Conservation (phyloP, 306 rosid genomes). For the Glycine tomentella region DNA sequence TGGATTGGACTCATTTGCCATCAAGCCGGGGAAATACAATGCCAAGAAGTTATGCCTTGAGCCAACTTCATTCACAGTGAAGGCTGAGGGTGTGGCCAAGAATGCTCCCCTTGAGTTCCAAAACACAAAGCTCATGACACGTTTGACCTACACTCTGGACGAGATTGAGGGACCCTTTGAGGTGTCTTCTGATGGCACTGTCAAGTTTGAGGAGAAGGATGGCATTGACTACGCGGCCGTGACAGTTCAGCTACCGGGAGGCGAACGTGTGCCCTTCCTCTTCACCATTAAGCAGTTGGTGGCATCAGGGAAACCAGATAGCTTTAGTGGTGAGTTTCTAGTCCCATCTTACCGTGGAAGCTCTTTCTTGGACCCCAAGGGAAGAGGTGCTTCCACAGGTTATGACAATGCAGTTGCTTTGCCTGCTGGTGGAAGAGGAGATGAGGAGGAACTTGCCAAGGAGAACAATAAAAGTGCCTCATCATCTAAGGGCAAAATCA, state of each 20-base stretch:
- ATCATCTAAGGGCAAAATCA: slow-evolving; percentile 84
- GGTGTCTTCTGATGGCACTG: slow-evolving; percentile 69
- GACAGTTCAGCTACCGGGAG: slow-evolving; percentile 86
- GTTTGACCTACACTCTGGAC: slow-evolving; percentile 91
- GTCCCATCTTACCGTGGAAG: slow-evolving; percentile 94
- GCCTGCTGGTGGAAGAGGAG: slow-evolving; percentile 98
- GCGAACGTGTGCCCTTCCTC: slow-evolving; percentile 97
- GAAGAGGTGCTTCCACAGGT: slow-evolving; percentile 92
- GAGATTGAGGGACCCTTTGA: slow-evolving; percentile 97
- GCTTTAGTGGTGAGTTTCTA: slow-evolving; percentile 69
- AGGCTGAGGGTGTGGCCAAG: slow-evolving; percentile 88
- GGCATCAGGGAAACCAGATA: slow-evolving; percentile 88
- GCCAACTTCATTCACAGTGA: slow-evolving; percentile 97
- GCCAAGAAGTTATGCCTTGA: slow-evolving; percentile 85
- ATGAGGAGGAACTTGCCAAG: slow-evolving; percentile 87
- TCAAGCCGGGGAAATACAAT: slow-evolving; percentile 85
- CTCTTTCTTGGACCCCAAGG: slow-evolving; percentile 99
- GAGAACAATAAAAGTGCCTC: slow-evolving; percentile 77
- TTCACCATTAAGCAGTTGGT: slow-evolving; percentile 93
- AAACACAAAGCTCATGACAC: slow-evolving; percentile 98
- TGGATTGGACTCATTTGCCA: slow-evolving; percentile 75
- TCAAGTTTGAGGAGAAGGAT: slow-evolving; percentile 90
- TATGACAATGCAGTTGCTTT: slow-evolving; percentile 89
- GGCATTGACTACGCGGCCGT: slow-evolving; percentile 95
- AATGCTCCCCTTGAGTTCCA: slow-evolving; percentile 87